These are phyloP conservation scores for Nigrograna mackinnonii DNA, from an alignment of 2,329 filamentous ascomycete species.

Conservation along the genomic window DNA sequence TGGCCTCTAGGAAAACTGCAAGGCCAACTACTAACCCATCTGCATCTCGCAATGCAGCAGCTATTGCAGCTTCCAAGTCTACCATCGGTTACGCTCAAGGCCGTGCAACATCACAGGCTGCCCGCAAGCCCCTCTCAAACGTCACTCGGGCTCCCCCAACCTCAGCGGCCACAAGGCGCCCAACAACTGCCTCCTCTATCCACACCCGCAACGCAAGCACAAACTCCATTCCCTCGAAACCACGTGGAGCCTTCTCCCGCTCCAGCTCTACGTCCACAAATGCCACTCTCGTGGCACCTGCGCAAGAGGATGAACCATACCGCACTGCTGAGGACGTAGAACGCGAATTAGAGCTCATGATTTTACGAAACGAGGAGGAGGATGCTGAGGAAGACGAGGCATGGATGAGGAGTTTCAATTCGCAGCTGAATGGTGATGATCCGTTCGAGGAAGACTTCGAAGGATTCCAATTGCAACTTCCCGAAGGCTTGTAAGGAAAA, in stretches of 20 bases:
- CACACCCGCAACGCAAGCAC: constrained; percentile 17
- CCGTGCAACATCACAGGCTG: constrained; percentile 52
- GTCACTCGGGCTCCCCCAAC: constrained; percentile 34
- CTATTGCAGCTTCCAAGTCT: constrained; percentile 71
- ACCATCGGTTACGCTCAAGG: constrained; percentile 88
- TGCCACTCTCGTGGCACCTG: constrained; percentile 28
- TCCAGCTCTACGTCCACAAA: constrained; percentile 36
- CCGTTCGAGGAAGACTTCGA: constrained; percentile 31
- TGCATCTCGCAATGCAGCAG: constrained; percentile 62
- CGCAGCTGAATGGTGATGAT: constrained; percentile 23
- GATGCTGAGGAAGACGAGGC: constrained; percentile 32
- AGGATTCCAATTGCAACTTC: constrained; percentile 35
- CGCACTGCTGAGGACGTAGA: constrained; percentile 38
- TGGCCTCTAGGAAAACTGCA: constrained; percentile 45
- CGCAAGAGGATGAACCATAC: constrained; percentile 20
- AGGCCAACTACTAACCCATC: constrained; percentile 48
- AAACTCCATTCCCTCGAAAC: constrained; percentile 13
- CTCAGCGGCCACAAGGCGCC: constrained; percentile 22
- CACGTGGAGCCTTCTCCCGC: constrained; percentile 30
- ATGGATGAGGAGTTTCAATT: constrained; percentile 34
- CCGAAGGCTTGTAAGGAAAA: constrained; percentile 26
- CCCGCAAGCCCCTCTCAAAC: constrained; percentile 41
- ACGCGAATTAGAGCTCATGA: constrained; percentile 32
- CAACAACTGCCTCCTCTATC: constrained; percentile 17
- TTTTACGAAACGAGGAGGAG: constrained; percentile 23